A percentile compares a stretch with the other conserved stretches of the same genome.
phyloP scores from a whole-genome alignment of 2,329 filamentous ascomycete genomes.

The Camptophora hylomeconis region DNA sequence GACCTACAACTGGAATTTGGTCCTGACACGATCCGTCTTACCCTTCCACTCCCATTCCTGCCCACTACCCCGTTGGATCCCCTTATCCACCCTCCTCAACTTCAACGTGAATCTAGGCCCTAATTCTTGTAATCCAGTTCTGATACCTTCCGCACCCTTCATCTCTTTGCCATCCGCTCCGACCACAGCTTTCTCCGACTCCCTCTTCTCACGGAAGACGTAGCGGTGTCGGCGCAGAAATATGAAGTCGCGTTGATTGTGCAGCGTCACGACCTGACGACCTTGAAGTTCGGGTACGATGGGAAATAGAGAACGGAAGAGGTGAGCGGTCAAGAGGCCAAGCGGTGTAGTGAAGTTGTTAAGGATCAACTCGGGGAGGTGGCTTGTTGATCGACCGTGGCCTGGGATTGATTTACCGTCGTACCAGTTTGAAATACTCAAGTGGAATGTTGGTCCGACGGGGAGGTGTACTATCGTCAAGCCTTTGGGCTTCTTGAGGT shows the following conservation, averaged over 20 bases:
- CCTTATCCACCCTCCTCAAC: conserved; percentile 79
- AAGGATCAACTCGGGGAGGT: conserved; percentile 77
- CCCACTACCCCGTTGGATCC: conserved; percentile 62
- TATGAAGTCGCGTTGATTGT: conserved; percentile 94
- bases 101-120: conserved; percentile 78
- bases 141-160: conserved; percentile 71
- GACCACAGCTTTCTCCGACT: conserved; percentile 75
- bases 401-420: conserved; percentile 78
- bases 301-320: conserved; percentile 72
- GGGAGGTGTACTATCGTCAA: conserved; percentile 77
- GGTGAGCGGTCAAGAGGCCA: conserved; percentile 71
- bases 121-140: conserved; percentile 79
- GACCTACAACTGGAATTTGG: conserved; percentile 73
- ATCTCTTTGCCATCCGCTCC: conserved; percentile 71
- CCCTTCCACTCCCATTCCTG: conserved; percentile 96
- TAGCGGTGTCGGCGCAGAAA: conserved; percentile 87
- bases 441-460: conserved; percentile 80
- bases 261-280: conserved; percentile 78
- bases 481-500: conserved; percentile 71
- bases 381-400: conserved; percentile 78
- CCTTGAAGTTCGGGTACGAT: conserved; percentile 71
- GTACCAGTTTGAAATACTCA: conserved; percentile 79
- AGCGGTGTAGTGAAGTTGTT: conserved; percentile 94
- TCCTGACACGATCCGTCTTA: conserved; percentile 85
- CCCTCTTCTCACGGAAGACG: conserved; percentile 76